Base-by-base conservation (phyloP, 345 rosid species). In the Cardamine occulta region DNA sequence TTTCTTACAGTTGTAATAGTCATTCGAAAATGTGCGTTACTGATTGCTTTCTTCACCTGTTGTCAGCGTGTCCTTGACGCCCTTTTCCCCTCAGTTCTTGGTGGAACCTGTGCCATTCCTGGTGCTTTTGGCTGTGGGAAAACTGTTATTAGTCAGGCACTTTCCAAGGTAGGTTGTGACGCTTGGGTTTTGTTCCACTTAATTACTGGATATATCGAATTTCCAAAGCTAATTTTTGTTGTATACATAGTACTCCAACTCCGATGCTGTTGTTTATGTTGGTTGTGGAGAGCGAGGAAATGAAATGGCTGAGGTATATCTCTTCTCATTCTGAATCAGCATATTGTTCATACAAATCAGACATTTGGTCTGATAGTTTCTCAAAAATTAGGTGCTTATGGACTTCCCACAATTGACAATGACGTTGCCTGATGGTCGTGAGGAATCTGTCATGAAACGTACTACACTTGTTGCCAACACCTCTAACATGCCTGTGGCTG, bases 41-140 rank as follows among this genome's bases (percentile, higher is more conserved):
- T 88, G 78, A 78, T 48, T 62, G 51, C 51, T 68, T 59, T 79
- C 8, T 82, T 74, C 48, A 44, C 74, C n/a, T 67, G 17, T 26
- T 78, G 52, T 54, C 89, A 96, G 98, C 95, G 99, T 78, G 98
- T 96, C 74, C 99, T 93, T 73, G 99, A 96, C 86, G 98, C 99
- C 19, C 96, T 96, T 75, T 96, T 96, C 82, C 98, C 99, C 62
- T 96, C 99, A 2, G 99, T 96, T 77, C 98, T 96, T 75, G 99
- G 99, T 80, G 99, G 99, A 75, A 96, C 99, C 72, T 96, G 99
- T 87, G 99, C 99, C 60, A 96, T 96, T 59, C 99, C 99, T 70
- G 99, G 99, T 74, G 99, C 99, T 31, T 96, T 96, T 87, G 99
- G 99, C 10, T 93, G 99, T 88, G 99, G 99, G 28, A 96, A 96